These are phyloP conservation scores for Cryptosporidium ryanae DNA, from an alignment of 169 alveolate genomes.

Conservation along the genomic window DNA sequence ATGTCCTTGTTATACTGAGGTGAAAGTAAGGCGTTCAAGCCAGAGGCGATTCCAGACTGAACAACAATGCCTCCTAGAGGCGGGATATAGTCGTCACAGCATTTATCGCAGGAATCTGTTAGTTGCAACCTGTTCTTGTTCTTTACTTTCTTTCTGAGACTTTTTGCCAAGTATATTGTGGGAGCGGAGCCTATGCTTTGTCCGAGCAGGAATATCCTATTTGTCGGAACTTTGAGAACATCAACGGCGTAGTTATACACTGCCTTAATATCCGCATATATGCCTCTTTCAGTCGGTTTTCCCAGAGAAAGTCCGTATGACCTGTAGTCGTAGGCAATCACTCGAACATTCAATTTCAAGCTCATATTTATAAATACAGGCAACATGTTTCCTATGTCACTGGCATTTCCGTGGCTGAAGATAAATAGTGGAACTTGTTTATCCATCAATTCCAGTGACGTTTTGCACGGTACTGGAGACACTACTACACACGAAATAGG, in stretches of 20 bases:
- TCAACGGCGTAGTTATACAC: slow-evolving; percentile 53
- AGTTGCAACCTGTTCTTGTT: background rate
- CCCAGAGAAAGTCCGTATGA: slow-evolving; percentile 67
- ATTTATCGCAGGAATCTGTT: background rate
- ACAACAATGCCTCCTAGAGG: slow-evolving; percentile 67
- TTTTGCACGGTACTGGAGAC: background rate
- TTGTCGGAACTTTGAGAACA: slow-evolving; percentile 30
- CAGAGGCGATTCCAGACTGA: slow-evolving; percentile 71
- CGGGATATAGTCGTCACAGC: background rate
- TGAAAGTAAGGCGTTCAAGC: slow-evolving; percentile 60
- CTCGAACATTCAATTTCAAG: slow-evolving; percentile 40
- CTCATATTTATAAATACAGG: slow-evolving; percentile 45
- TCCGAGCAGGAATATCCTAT: slow-evolving; percentile 48
- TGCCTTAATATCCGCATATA: slow-evolving; percentile 50
- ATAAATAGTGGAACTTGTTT: slow-evolving; percentile 24
- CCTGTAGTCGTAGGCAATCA: slow-evolving; percentile 67
- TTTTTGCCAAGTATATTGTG: slow-evolving; percentile 27
- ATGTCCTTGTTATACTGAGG: slow-evolving; percentile 36
- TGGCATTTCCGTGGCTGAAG: slow-evolving; percentile 65
- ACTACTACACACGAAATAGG: slow-evolving; percentile 56
- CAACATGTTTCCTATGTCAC: slow-evolving; percentile 54
- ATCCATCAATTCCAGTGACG: background rate
- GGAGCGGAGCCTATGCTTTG: slow-evolving; percentile 75
- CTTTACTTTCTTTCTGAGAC: slow-evolving; percentile 7
- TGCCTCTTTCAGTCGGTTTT: slow-evolving; percentile 65